Base-by-base conservation (phyloP, 371 early-diverging fungal genomes). In the Gilbertella persicaria region DNA sequence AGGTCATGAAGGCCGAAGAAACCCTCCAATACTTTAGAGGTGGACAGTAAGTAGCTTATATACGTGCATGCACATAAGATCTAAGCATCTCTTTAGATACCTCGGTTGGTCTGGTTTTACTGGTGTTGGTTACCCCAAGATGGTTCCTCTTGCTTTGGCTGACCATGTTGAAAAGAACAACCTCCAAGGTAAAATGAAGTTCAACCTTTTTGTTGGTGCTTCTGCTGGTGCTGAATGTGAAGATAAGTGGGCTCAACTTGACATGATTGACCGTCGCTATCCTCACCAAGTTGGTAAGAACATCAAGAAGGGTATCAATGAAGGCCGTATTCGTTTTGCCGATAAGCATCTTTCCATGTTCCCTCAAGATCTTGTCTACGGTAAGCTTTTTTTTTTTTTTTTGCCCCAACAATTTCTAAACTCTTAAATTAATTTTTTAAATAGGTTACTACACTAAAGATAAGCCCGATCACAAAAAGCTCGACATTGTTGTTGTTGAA, bases 341-440 rank as follows among this genome's bases (percentile, higher is more conserved):
- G 80, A 79, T 55, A 79, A 79, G 59, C 80, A 79, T 60, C 63
- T 79, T 60, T 79, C 80, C 30, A 74, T 77, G 74, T 79, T 79
- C 47, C 73, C 80, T 49, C 76, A 76, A 49, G 80, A 77, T 52
- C 57, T 77, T 39, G 62, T 73, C 9, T 77, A 77, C 54, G 78
- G 75, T 74, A 66, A 54, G 53, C 16, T 16, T 9, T 16, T 26
- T n/a, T 20, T 25, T 46, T 4, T 40, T 21, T 21, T 13, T 19
- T n/a, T 46, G 21, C 16, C 42, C 40, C 69, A 68, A 71, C 8
- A 75, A 50, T 45, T 75, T 71, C 73, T 43, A 73, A 70, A 46
- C 61, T 66, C n/a, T 19, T 19, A 42, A 43, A 19, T 35, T 25
- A n/a, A 37, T 25, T 30, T 16, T 25, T 20, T 46, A 23, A 21